Evolutionary conservation across 208 protist genomes (phyloP), one percentile per base, ranked within the genome.

Genomic region (Trypanosomatidae sp.): DNA sequence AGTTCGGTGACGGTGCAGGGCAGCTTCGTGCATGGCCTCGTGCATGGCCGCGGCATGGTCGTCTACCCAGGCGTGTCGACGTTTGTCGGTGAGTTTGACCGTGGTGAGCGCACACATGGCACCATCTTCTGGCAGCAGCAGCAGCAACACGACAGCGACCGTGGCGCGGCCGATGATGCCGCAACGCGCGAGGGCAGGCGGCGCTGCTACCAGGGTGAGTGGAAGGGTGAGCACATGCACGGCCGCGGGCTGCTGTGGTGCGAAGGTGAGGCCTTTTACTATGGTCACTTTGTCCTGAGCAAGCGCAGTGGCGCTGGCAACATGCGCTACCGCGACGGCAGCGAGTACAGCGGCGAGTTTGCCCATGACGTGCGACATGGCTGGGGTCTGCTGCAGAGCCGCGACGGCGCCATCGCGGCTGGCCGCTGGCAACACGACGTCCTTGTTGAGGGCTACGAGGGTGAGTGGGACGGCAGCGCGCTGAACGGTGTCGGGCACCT

Each of bases 161-260:
- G 6, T 5, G 23, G 41, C 15, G 21, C 23, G 15, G 19, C 4
- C n/a, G 39, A 26, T 30, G 26, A 23, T 6, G 32, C 10, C 25
- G 4, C 37, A 26, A 3, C n/a, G 19, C 3, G 30, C 38, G 7
- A 10, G 30, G 0, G 3, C 28, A 28, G 35, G 15, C 6, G 13
- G 4, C 19, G 33, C 21, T 92, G 84, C 46, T 95, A 93, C 48
- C 80, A 95, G 33, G 88, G 88, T 1, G 70, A 85, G 51, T 95
- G 88, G 88, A 52, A 65, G 16, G 84, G 74, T 15, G 80, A 92
- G 37, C 53, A 58, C 21, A 82, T 88, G 68, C 61, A 91, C 26
- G 78, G 81, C 20, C 65, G 64, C 25, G 88, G 88, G 1, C 44
- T 90, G 18, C 48, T 89, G 45, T 94, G 86, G 81, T 87, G 76